These are phyloP conservation scores for Cucumis sativus DNA, from an alignment of 306 rosid genomes.

Conservation along the genomic window DNA sequence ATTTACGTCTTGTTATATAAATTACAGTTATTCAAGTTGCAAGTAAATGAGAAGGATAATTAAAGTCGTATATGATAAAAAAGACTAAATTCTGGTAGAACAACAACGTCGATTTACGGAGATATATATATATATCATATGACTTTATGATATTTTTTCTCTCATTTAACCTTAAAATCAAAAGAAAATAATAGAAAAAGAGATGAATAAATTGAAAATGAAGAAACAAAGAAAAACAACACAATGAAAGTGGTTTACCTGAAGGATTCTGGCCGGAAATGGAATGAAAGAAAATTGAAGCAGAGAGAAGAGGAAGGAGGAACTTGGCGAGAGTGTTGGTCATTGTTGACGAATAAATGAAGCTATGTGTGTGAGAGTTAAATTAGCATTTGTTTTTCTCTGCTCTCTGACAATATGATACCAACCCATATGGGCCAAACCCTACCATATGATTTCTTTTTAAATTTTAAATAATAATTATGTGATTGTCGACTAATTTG, in stretches of 20 bases:
- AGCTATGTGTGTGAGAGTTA: background rate
- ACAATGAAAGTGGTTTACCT: constrained; percentile 10
- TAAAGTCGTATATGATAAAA: no score
- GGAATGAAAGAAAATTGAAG: background rate
- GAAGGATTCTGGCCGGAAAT: constrained; percentile 28
- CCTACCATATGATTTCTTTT: background rate
- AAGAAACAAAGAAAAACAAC: no score
- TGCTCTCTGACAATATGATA: background rate
- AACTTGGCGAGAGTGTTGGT: background rate
- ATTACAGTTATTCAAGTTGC: no score
- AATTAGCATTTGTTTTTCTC: background rate
- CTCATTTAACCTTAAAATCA: no score
- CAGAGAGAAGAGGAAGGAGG: background rate
- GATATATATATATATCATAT: no score
- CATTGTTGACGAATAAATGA: background rate
- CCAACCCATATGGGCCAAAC: background rate
- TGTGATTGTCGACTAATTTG: background rate
- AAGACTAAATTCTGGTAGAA: no score
- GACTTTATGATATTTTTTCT: no score
- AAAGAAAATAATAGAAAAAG: no score
- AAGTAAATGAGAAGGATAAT: no score
- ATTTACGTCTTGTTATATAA: no score
- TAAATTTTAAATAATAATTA: background rate
- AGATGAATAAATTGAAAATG: no score
- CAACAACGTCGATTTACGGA: no score